Evolutionary conservation across 1,284 basidiomycete genomes (phyloP), one percentile per base, ranked within the genome.

Genomic region (Tilletia setariae): DNA sequence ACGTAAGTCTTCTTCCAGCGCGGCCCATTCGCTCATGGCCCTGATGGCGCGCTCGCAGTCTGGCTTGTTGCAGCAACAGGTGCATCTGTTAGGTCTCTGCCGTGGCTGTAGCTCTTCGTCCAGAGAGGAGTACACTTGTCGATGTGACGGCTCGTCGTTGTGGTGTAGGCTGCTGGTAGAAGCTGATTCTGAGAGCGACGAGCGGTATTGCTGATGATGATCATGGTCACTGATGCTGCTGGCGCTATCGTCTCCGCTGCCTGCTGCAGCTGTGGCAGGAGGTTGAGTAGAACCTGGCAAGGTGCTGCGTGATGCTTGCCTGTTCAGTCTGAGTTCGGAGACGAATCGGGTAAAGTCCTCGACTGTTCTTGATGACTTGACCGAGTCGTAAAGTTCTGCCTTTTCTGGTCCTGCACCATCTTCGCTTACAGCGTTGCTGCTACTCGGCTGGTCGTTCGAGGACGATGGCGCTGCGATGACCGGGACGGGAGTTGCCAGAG

Each of bases 271-370:
- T 43, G 40, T 47, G 1, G 6, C 46, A 68, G 73, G 44, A 66
- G 67, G 43, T 69, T 72, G 9, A 64, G 46, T 43, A 69, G 72
- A 15, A 49, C 42, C 11, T 69, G 66, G 6, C 70, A 51, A 3
- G 62, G 23, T 40, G 47, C 62, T 40, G 63, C 2, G 6, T 67
- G 67, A 4, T 66, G 64, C 72, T 28, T 74, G 71, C 11, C 75
- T 70, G 46, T 76, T 74, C 61, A 74, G 68, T n/a, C 78, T 69
- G 64, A 76, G 78, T 53, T 79, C 76, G 65, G 72, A 72, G 67
- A 79, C 78, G 68, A 79, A 77, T 68, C 72, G 73, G 53, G 76
- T 77, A 49, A 79, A 79, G 64, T 79, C 78, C 40, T 79, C 78
- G 56, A 78, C 78, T n/a, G 75, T 79, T 21, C 73, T 71, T 19